Conservation (phyloP, 2,329 filamentous ascomycete genomes). For the Clarireedia hainanense region DNA sequence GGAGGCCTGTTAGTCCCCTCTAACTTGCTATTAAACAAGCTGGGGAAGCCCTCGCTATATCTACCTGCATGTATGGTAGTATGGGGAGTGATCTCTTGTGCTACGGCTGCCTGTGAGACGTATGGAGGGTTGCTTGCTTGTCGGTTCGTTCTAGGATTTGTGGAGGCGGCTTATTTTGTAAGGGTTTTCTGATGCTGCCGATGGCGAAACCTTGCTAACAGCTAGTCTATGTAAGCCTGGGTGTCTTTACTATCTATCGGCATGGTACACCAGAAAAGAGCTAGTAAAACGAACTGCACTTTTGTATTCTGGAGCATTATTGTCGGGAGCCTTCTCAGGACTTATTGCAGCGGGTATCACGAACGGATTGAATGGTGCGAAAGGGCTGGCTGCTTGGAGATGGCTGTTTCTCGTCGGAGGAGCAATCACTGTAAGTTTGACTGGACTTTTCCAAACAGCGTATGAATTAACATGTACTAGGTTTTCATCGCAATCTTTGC, state of each 20-base stretch:
- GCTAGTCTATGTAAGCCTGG: constrained; percentile 7
- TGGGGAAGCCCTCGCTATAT: constrained; percentile 41
- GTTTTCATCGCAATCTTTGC: not conserved
- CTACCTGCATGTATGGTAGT: constrained; percentile 41
- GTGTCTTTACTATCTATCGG: constrained; percentile 19
- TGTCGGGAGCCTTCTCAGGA: constrained; percentile 43
- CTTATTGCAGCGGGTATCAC: constrained; percentile 42
- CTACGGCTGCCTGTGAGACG: constrained; percentile 40
- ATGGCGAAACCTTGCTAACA: not conserved
- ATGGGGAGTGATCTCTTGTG: constrained; percentile 42
- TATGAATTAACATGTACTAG: not conserved
- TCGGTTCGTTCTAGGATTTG: constrained; percentile 43
- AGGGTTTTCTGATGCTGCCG: not conserved
- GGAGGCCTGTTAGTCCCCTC: constrained; percentile 32
- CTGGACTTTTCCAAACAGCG: not conserved
- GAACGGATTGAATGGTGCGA: constrained; percentile 37
- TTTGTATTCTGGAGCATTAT: constrained; percentile 37
- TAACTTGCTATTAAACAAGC: constrained; percentile 41
- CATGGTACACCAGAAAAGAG: constrained; percentile 38
- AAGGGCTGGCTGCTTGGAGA: constrained; percentile 42
- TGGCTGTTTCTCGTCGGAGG: constrained; percentile 45
- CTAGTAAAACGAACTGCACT: constrained; percentile 37
- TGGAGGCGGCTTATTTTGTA: constrained; percentile 49
- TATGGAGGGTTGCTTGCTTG: constrained; percentile 39
- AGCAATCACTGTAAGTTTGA: constrained; percentile 30